A percentile compares a stretch with the other conserved stretches of the same genome.
These are phyloP conservation scores for Podosphaera xanthii DNA, from an alignment of 2,329 filamentous ascomycete genomes.

Conservation along the genomic window DNA sequence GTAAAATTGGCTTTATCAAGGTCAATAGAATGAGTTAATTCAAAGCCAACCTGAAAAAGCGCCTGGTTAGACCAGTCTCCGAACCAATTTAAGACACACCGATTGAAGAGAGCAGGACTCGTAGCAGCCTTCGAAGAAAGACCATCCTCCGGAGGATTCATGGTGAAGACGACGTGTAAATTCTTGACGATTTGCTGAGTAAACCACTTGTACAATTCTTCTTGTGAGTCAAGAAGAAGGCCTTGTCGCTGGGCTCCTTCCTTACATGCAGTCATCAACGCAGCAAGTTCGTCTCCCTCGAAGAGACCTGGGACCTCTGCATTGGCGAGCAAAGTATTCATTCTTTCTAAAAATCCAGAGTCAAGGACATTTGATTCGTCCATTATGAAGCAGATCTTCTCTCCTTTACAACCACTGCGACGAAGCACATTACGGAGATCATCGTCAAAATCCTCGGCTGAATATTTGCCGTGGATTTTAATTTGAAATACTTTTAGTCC, in stretches of 20 bases:
- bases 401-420: constrained; percentile 86
- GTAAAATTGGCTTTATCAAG: constrained; percentile 69
- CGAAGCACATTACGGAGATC: constrained; percentile 85
- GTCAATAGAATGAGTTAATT: constrained; percentile 90
- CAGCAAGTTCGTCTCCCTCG: constrained; percentile 93
- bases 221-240: constrained; percentile 82
- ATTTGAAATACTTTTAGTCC: constrained; percentile 98
- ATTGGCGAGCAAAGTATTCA: constrained; percentile 97
- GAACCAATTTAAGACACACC: constrained; percentile 99
- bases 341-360: constrained; percentile 93
- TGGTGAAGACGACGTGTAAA: constrained; percentile 95
- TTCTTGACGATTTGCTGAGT: constrained; percentile 99
- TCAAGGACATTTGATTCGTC: constrained; percentile 97
- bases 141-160: constrained; percentile 95
- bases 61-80: constrained; percentile 99
- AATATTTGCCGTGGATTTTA: constrained; percentile 98
- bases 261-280: constrained; percentile 98
- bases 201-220: constrained; percentile 99
- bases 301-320: constrained; percentile 98
- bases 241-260: constrained; percentile 94
- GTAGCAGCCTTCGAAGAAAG: constrained; percentile 91
- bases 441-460: constrained; percentile 94
- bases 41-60: constrained; percentile 87
- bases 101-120: constrained; percentile 94
- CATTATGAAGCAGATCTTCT: constrained; percentile 99